Percentiles rank a stretch among this genome's conserved stretches.
Evolutionary conservation across 1,139 yeast species (phyloP).

Genomic region (Pichia sp.): DNA sequence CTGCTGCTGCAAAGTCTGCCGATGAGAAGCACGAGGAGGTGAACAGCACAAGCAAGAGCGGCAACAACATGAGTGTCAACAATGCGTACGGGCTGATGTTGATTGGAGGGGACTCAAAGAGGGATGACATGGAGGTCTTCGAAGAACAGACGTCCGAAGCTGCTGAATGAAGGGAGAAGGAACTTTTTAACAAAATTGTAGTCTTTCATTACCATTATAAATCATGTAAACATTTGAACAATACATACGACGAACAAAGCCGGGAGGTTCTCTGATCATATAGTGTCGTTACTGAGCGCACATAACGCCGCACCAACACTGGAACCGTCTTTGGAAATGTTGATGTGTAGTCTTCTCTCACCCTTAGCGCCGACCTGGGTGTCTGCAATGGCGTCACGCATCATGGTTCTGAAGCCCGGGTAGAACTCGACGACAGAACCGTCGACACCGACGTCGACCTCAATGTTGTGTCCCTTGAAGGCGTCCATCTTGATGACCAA

Average conservation of each 20-base stretch:
- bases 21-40: background rate
- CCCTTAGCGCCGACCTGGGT: slow-evolving; percentile 71
- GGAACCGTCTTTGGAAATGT: slow-evolving; percentile 88
- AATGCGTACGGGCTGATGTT: slow-evolving; percentile 18
- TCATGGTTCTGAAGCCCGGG: slow-evolving; percentile 76
- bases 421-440: slow-evolving; percentile 91
- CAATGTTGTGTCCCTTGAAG: slow-evolving; percentile 47
- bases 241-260: background rate
- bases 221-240: background rate
- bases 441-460: slow-evolving; percentile 89
- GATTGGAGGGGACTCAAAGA: slow-evolving; percentile 5
- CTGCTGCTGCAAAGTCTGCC: background rate
- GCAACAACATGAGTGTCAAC: slow-evolving; percentile 15
- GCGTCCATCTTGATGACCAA: slow-evolving; percentile 56
- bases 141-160: slow-evolving; percentile 17
- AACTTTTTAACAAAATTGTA: too few species aligned
- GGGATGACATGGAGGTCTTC: slow-evolving; percentile 7
- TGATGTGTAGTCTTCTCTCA: slow-evolving; percentile 64
- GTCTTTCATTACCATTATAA: background rate
- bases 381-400: slow-evolving; percentile 68
- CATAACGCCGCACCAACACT: slow-evolving; percentile 97
- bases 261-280: background rate
- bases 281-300: slow-evolving; percentile 42
- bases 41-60: slow-evolving; percentile 12
- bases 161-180: slow-evolving; percentile 7